Evolutionary conservation across 805 yeast genomes (phyloP), one percentile per base, ranked within the genome.

Genomic region (Yarrowia deformans): DNA sequence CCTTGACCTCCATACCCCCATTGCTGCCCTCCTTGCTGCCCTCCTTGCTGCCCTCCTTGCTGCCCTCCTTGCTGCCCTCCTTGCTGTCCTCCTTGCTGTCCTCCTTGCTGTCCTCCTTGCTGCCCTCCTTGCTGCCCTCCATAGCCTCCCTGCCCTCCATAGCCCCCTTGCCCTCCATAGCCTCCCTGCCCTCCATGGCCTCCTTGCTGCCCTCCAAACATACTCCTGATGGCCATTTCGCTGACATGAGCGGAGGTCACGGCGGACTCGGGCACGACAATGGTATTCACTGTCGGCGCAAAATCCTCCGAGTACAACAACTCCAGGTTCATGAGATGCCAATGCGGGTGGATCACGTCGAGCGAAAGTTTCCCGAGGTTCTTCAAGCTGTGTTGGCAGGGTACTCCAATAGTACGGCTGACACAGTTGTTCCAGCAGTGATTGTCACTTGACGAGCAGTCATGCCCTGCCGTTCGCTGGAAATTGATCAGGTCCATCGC

Each of bases 281-380:
- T 16, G 12, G 60, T 54, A 18, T 37, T 54, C 2, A 34, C 4
- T 1, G 60, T 37, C 2, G 60, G 35, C 12, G 60, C 16, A 16
- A 56, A 23, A 8, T 40, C 48, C 63, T 42, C 48, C 2, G 1
- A 9, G 23, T 19, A 19, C 23, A 39, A 19, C 8, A 16, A 23
- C 4, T 23, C 63, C 3, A 29, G 34, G 13, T 16, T 16, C 46
- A 56, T 40, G 48, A 56, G 29, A 9, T 40, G 48, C 63, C 63
- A 56, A 29, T 56, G 63, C 14, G 63, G 16, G 40, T 56, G 63
- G 23, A 56, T 19, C 14, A 37, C 45, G 7, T 18, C 9, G 4
- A n/a, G 23, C 1, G 32, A 9, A 16, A 45, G 16, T 12, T 23
- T 2, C 3, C 29, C 29, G 29, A 23, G 29, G 29, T 2, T 23